Evolutionary conservation across 768 basidiomycete species (phyloP), one percentile per base, ranked within the genome.

Genomic region (Clitopilus hobsonii): DNA sequence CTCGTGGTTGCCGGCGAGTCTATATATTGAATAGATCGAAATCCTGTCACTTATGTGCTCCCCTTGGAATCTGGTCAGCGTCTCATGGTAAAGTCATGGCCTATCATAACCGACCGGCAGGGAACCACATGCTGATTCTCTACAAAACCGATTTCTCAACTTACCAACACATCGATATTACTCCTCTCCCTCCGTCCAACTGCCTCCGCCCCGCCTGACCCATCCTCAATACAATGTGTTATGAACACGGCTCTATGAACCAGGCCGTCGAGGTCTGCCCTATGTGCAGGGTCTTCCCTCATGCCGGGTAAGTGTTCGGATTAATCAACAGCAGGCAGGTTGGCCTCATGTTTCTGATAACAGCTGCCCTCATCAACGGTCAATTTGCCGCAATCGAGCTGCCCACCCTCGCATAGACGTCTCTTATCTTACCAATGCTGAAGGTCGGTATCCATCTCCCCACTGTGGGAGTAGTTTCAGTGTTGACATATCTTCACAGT

Each of bases 201-300:
- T 52, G 41, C 36, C 55, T 27, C 41, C 53, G 45, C 29, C 58
- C 62, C 62, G 57, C 60, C 58, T n/a, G 60, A 65, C 61, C 59
- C 63, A 53, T 59, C 66, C 60, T 57, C 55, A 26, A 58, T 72
- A 67, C 63, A 58, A 91, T 91, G 89, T 92, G 90, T 72, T 86
- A 84, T 69, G 78, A 77, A 54, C 76, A 82, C 56, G 85, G 85
- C 63, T 86, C 88, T 45, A 69, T 84, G 63, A 84, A 87, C 71
- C 83, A 86, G 70, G 79, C 82, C 22, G 80, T 81, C 47, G 77
- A 77, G 55, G 78, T 80, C 56, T 92, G 90, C 67, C 86, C 88
- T 2, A 90, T 92, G 88, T 91, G 90, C 80, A 88, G 83, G 75
- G 87, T 90, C 60, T 91, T 86, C 74, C 74, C 85, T 67, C 68